Base-by-base conservation (phyloP, 139 green algal species). In the Coccomyxa sp. region DNA sequence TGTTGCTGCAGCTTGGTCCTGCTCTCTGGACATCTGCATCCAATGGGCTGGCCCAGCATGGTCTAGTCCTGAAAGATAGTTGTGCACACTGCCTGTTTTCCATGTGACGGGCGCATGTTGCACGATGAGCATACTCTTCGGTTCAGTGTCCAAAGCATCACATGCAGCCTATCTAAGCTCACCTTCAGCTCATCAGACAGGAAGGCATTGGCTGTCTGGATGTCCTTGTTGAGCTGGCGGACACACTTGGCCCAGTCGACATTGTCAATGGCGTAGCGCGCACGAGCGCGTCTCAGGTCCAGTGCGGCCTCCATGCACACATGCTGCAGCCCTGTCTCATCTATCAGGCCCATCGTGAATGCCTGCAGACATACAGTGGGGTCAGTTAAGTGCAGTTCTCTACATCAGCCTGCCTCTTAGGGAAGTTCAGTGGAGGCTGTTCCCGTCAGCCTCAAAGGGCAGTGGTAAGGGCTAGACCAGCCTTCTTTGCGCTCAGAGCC, bases 211-310 rank as follows among this genome's bases (percentile, higher is more conserved):
- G 85, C 82, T 6, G 70, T 75, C 7, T n/a, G 69, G 33, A 91
- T 72, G 76, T 89, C 85, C 0, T 33, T 54, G 68, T 87, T 88
- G 16, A 89, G 72, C 68, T 90, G 77, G 40, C 75, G 75, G 18
- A 81, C 64, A 10, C 78, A 75, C 39, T 27, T 76, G n/a, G 41
- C 74, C 73, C 80, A 84, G 75, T 84, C 55, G 22, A 83, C 71
- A 8, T 5, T 8, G 33, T 80, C 54, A 33, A 72, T 55, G 50
- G 69, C 80, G 34, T 81, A 74, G 2, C 80, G 54, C 16, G 50
- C 79, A 24, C 75, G 54, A 4, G 75, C 75, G 33, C 75, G 72
- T 0, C 80, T 68, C 0, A 88, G 79, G 70, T 88, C 75, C 27
- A 74, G 78, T 24, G 69, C 80, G 10, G 82, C 87, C 0, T 78